A percentile compares a stretch with the other conserved stretches of the same genome.
Conservation (phyloP, 768 basidiomycete species). For the Pulveroboletus sp. region DNA sequence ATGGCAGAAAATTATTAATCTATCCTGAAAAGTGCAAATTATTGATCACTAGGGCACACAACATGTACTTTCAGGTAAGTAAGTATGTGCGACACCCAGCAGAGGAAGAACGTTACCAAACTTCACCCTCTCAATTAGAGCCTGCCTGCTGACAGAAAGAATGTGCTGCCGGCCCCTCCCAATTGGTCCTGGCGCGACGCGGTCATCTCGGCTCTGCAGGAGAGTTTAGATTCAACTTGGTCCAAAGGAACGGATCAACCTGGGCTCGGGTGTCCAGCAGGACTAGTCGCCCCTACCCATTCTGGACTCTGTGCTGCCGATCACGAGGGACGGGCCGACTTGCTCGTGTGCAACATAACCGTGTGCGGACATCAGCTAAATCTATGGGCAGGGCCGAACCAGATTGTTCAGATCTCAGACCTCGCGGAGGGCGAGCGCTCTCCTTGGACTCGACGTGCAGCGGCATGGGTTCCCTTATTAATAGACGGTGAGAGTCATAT, state of each 20-base stretch:
- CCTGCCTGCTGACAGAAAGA: not conserved
- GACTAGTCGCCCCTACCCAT: not conserved
- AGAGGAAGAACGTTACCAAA: slow-evolving; percentile 25
- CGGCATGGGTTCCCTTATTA: slow-evolving; percentile 3
- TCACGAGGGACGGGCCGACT: not conserved
- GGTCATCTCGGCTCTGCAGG: slow-evolving; percentile 5
- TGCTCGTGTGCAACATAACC: slow-evolving; percentile 1
- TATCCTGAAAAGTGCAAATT: slow-evolving; percentile 33
- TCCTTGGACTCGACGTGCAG: not conserved
- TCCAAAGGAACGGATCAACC: slow-evolving; percentile 7
- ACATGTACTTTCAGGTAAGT: slow-evolving; percentile 18
- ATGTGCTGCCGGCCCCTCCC: not conserved
- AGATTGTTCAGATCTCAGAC: not conserved
- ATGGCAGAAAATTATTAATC: slow-evolving; percentile 21
- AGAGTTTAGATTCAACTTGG: slow-evolving; percentile 1
- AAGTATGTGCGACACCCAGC: slow-evolving; percentile 7
- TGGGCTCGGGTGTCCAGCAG: not conserved
- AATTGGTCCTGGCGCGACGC: slow-evolving; percentile 3
- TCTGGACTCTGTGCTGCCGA: not conserved
- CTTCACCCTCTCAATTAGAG: slow-evolving; percentile 15
- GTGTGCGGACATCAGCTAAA: not conserved
- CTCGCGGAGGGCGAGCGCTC: not conserved
- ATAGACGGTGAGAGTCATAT: slow-evolving; percentile 1
- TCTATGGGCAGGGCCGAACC: not conserved
- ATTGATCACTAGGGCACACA: slow-evolving; percentile 19